Percentiles rank a stretch among this genome's conserved stretches.
Conservation (phyloP, 2,329 filamentous ascomycete genomes). For the Trichocomaceae sp. region DNA sequence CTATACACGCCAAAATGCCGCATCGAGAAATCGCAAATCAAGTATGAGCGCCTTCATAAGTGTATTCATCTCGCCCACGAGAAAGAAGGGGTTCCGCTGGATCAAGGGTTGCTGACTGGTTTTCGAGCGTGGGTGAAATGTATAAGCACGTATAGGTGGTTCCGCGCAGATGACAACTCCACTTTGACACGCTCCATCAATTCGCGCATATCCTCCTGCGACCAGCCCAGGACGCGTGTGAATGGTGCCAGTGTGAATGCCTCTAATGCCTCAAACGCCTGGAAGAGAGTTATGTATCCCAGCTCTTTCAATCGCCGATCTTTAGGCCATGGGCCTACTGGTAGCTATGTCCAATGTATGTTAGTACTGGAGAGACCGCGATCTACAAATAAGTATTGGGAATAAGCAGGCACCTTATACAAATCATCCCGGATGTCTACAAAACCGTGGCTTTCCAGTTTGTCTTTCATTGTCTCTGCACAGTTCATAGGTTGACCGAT, state of each 20-base stretch:
- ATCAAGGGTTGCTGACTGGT: slow-evolving; percentile 1
- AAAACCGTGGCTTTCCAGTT: slow-evolving; percentile 8
- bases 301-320: slow-evolving; percentile 21
- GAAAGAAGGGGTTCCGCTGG: neutral
- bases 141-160: slow-evolving; percentile 18
- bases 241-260: slow-evolving; percentile 19
- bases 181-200: slow-evolving; percentile 17
- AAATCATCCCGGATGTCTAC: slow-evolving; percentile 11
- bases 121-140: slow-evolving; percentile 19
- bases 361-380: neutral
- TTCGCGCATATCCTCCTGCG: slow-evolving; percentile 18
- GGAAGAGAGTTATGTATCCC: slow-evolving; percentile 14
- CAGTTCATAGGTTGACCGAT: slow-evolving; percentile 8
- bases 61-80: neutral
- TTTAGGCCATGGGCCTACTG: slow-evolving; percentile 22
- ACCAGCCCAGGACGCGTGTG: slow-evolving; percentile 21
- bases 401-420: slow-evolving; percentile 9
- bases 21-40: neutral
- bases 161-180: slow-evolving; percentile 17
- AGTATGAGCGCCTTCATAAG: neutral
- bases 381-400: neutral
- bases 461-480: slow-evolving; percentile 3
- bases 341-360: slow-evolving; percentile 7
- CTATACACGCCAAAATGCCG: neutral
- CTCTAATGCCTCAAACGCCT: slow-evolving; percentile 18